Percentiles rank a stretch among this genome's conserved stretches.
Conservation (phyloP, 768 basidiomycete genomes). For the Gautieria morchelliformis region DNA sequence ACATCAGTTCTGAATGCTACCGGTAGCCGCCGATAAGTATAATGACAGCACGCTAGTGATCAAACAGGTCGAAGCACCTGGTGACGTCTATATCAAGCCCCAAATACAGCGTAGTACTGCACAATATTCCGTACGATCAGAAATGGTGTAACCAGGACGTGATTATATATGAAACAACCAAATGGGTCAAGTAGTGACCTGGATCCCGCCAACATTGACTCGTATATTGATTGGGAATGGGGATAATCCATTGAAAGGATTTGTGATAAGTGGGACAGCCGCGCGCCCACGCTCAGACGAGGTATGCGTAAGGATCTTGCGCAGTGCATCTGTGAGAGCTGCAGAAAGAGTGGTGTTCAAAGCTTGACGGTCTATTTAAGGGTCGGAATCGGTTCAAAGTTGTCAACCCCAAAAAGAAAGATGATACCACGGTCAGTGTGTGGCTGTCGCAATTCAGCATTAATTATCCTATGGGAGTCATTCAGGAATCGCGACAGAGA, state of each 20-base stretch:
- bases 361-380: slow-evolving; percentile 31
- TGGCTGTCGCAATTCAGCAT: slow-evolving; percentile 69
- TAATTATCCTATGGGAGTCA: slow-evolving; percentile 49
- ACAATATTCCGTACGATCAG: too few species aligned
- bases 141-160: too few species aligned
- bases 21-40: too few species aligned
- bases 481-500: not conserved
- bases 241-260: slow-evolving; percentile 55
- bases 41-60: too few species aligned
- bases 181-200: slow-evolving; percentile 25
- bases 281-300: slow-evolving; percentile 69
- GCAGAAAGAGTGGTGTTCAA: slow-evolving; percentile 51
- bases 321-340: slow-evolving; percentile 55
- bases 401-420: not conserved
- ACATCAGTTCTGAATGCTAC: too few species aligned
- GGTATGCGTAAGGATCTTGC: slow-evolving; percentile 66
- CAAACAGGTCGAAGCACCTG: too few species aligned
- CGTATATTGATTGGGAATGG: slow-evolving; percentile 69
- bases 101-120: too few species aligned
- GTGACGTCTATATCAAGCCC: too few species aligned
- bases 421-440: slow-evolving; percentile 48
- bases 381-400: slow-evolving; percentile 18
- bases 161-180: too few species aligned
- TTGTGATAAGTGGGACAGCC: slow-evolving; percentile 73
- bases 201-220: slow-evolving; percentile 59